Conservation (phyloP, 1,284 basidiomycete genomes). For the Hypsizygus ulmarius region DNA sequence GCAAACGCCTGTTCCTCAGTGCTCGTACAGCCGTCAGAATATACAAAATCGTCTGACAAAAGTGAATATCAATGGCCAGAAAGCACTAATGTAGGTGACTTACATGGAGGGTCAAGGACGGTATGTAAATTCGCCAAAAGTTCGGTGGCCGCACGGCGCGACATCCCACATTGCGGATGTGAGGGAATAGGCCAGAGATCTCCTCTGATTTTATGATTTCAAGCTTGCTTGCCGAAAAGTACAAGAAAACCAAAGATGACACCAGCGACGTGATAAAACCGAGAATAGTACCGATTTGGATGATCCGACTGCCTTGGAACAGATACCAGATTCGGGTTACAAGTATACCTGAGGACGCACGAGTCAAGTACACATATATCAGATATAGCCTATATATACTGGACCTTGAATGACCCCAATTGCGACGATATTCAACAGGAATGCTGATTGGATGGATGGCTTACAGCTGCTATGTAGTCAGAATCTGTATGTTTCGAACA, state of each 20-base stretch:
- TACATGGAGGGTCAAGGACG: slow-evolving; percentile 37
- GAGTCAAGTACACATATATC: background rate
- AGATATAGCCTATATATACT: background rate
- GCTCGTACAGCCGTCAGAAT: slow-evolving; percentile 33
- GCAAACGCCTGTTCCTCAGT: slow-evolving; percentile 29
- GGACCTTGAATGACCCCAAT: slow-evolving; percentile 32
- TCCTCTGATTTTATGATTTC: slow-evolving; percentile 7
- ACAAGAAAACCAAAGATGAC: slow-evolving; percentile 28
- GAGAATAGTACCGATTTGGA: slow-evolving; percentile 26
- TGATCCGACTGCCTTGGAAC: slow-evolving; percentile 26
- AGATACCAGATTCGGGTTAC: slow-evolving; percentile 38
- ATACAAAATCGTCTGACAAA: slow-evolving; percentile 32
- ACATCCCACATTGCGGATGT: slow-evolving; percentile 27
- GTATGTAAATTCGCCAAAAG: slow-evolving; percentile 36
- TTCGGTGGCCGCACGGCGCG: slow-evolving; percentile 27
- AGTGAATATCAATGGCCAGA: background rate
- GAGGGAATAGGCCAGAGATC: slow-evolving; percentile 3
- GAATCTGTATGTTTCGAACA: background rate
- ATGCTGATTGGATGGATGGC: slow-evolving; percentile 24
- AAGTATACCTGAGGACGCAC: slow-evolving; percentile 30
- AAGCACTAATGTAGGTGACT: slow-evolving; percentile 9
- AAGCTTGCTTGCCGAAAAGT: slow-evolving; percentile 19
- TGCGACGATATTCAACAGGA: slow-evolving; percentile 26
- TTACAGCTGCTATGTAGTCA: slow-evolving; percentile 25
- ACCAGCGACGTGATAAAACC: slow-evolving; percentile 28